phyloP scores from a whole-genome alignment of 371 early-diverging fungal genomes.

The Nematocida parisii region DNA sequence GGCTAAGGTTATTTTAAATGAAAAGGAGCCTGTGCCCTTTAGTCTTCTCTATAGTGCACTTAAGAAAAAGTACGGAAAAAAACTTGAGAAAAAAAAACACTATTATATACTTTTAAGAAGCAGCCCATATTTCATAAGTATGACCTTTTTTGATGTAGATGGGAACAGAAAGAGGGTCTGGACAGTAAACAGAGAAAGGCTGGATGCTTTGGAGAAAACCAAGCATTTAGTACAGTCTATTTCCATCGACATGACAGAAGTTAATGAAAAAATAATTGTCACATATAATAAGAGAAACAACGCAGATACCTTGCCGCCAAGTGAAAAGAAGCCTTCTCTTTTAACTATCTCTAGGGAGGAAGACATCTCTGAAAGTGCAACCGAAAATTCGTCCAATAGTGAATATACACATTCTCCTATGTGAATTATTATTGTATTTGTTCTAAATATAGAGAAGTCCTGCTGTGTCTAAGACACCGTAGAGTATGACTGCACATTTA shows the following conservation, averaged over 20 bases:
- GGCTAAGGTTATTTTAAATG: neutral
- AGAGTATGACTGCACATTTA: too few relatives aligned
- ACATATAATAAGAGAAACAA: neutral
- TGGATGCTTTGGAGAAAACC: constrained; percentile 4
- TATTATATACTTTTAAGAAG: constrained; percentile 4
- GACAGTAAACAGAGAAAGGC: neutral
- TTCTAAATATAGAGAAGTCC: too few relatives aligned
- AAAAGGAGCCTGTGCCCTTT: neutral
- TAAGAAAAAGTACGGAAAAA: neutral
- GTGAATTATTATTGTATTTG: too few relatives aligned
- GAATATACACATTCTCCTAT: too few relatives aligned
- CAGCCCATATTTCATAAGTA: constrained; percentile 36
- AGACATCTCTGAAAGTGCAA: too few relatives aligned
- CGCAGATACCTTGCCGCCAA: too few relatives aligned
- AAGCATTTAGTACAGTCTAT: constrained; percentile 6
- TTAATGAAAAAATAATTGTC: constrained; percentile 7
- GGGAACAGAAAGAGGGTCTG: constrained; percentile 8
- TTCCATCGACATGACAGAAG: neutral
- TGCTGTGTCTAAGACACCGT: too few relatives aligned
- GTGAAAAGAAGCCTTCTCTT: too few relatives aligned
- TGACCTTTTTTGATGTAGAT: constrained; percentile 13
- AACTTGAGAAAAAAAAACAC: neutral
- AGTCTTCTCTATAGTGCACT: neutral
- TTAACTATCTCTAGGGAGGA: too few relatives aligned
- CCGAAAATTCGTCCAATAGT: too few relatives aligned